Conservation (phyloP, 345 rosid genomes). For the Eucalyptus erythrocorys region DNA sequence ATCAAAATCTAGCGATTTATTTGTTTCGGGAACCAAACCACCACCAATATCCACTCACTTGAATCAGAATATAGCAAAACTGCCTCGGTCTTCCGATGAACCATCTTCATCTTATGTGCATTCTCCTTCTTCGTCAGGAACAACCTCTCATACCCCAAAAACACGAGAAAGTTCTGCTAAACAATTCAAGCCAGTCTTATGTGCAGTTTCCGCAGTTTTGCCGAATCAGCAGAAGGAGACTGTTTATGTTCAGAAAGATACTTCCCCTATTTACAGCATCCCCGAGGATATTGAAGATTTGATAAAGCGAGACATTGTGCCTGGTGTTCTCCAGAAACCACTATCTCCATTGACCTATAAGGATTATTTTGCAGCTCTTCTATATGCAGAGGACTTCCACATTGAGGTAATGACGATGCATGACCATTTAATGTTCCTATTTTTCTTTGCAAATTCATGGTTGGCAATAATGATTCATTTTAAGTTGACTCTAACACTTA, state of each 20-base stretch:
- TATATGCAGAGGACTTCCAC: not conserved
- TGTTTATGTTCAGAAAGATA: not conserved
- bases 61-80: not conserved
- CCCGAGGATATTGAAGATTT: not conserved
- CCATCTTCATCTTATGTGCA: not conserved
- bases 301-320: not conserved
- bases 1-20: not conserved
- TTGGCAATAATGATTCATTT: not conserved
- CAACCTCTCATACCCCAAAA: not conserved
- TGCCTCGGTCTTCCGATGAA: not conserved
- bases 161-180: not conserved
- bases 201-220: not conserved
- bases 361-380: not conserved
- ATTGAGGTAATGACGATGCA: not conserved
- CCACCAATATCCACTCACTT: not conserved
- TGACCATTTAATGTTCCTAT: not conserved
- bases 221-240: not conserved
- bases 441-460: not conserved
- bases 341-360: not conserved
- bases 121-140: not conserved
- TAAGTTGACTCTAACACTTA: no score
- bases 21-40: not conserved
- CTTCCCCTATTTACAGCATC: not conserved
- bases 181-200: not conserved
- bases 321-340: not conserved